A percentile compares a stretch with the other conserved stretches of the same genome.
These are phyloP conservation scores for Beauveria sp. DNA, from an alignment of 2,329 filamentous ascomycete species.

Conservation along the genomic window DNA sequence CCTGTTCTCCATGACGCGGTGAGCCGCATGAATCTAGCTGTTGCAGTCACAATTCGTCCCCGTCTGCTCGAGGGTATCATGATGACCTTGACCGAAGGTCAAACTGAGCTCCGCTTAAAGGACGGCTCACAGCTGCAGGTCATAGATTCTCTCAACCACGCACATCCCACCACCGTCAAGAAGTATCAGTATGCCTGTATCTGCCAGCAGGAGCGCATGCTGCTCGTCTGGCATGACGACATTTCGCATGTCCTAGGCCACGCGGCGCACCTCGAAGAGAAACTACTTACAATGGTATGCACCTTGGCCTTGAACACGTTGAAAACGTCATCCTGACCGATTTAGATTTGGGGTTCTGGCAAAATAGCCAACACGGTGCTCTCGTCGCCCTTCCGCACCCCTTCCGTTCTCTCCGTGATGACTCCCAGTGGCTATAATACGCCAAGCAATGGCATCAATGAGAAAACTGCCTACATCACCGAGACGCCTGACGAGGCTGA, in stretches of 20 bases:
- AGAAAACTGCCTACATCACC: slow-evolving; percentile 14
- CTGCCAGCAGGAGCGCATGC: slow-evolving; percentile 31
- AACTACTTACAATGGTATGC: slow-evolving; percentile 26
- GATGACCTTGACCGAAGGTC: slow-evolving; percentile 29
- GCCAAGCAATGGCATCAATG: slow-evolving; percentile 1
- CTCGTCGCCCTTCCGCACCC: background rate
- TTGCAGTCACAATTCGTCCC: slow-evolving; percentile 42
- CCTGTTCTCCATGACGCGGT: slow-evolving; percentile 33
- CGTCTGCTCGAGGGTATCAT: slow-evolving; percentile 39
- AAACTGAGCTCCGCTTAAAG: slow-evolving; percentile 34
- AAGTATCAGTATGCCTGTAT: slow-evolving; percentile 36
- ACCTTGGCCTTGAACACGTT: slow-evolving; percentile 13
- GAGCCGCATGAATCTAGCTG: slow-evolving; percentile 35
- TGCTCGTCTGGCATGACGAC: slow-evolving; percentile 37
- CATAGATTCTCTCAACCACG: slow-evolving; percentile 32
- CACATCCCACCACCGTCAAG: slow-evolving; percentile 31
- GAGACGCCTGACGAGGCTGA: slow-evolving; percentile 15
- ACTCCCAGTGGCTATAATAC: slow-evolving; percentile 5
- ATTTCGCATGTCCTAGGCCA: slow-evolving; percentile 32
- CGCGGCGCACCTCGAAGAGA: slow-evolving; percentile 27
- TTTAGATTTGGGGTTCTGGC: slow-evolving; percentile 10
- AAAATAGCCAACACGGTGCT: background rate
- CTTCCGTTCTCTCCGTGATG: background rate
- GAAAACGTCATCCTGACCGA: slow-evolving; percentile 14
- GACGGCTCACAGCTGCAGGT: slow-evolving; percentile 38